Conservation (phyloP, 2,329 filamentous ascomycete species). For the Colletotrichum cordylinicola region DNA sequence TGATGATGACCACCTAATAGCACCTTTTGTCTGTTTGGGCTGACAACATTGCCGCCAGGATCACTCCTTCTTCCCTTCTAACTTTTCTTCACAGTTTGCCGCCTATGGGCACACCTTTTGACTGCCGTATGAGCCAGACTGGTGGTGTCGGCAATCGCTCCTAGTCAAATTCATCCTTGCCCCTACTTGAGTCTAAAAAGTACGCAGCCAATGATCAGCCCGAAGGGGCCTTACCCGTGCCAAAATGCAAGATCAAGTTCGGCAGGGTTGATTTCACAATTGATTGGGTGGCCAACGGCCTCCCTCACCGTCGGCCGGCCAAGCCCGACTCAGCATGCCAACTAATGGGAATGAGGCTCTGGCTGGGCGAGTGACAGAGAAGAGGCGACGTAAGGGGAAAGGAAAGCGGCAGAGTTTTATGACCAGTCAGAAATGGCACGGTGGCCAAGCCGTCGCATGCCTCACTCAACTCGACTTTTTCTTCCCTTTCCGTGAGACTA, state of each 20-base stretch:
- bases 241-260: background rate
- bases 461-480: background rate
- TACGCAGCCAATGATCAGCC: background rate
- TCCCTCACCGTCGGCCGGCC: background rate
- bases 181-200: background rate
- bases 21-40: background rate
- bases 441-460: background rate
- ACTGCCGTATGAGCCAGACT: too few relatives aligned
- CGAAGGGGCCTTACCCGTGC: background rate
- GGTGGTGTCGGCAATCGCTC: background rate
- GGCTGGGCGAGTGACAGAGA: background rate
- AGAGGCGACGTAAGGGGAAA: background rate
- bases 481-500: background rate
- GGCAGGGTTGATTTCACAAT: background rate
- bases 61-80: background rate
- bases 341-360: background rate
- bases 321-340: background rate
- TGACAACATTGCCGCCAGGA: background rate
- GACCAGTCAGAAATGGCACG: background rate
- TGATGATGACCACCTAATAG: accelerated
- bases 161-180: background rate
- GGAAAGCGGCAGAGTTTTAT: background rate
- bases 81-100: too few relatives aligned
- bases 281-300: background rate
- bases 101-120: too few relatives aligned